A percentile compares a stretch with the other conserved stretches of the same genome.
Conservation (phyloP, 805 yeast species). For the Danielia oregonensis region DNA sequence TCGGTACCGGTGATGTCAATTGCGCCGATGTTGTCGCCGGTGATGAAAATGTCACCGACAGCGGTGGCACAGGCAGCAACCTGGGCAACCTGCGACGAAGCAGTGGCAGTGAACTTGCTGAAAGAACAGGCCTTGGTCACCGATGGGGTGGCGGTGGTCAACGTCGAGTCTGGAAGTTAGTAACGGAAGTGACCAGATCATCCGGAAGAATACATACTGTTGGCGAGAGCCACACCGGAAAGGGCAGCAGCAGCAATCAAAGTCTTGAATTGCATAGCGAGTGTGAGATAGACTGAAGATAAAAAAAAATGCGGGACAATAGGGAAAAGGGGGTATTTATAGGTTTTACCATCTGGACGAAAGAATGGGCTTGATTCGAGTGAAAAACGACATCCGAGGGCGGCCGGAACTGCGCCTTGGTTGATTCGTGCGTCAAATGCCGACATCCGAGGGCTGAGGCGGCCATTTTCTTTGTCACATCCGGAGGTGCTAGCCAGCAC, state of each 20-base stretch:
- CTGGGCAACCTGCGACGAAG: conserved; percentile 72
- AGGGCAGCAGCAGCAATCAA: conserved; percentile 47
- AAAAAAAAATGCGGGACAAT: conserved; percentile 5
- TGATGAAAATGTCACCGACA: conserved; percentile 71
- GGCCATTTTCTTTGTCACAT: not conserved
- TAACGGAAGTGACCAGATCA: conserved; percentile 1
- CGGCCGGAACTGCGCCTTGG: conserved; percentile 3
- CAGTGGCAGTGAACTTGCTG: conserved; percentile 64
- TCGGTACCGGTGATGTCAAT: conserved; percentile 71
- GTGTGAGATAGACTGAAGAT: conserved; percentile 6
- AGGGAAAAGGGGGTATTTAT: conserved; percentile 8
- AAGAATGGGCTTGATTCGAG: conserved; percentile 4
- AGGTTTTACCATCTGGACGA: conserved; percentile 1
- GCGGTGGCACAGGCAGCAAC: conserved; percentile 74
- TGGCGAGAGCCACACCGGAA: conserved; percentile 40
- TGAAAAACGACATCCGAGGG: conserved; percentile 12
- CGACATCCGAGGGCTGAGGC: not conserved
- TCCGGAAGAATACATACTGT: conserved; percentile 22
- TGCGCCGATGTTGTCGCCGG: conserved; percentile 55
- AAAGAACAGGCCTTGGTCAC: conserved; percentile 66
- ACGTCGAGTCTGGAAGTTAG: conserved; percentile 36
- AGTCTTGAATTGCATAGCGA: conserved; percentile 54
- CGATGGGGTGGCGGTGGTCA: conserved; percentile 52
- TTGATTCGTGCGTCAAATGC: not conserved
- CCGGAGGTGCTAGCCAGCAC: too few relatives aligned